These are phyloP conservation scores for Lunasporangiospora selenospora DNA, from an alignment of 192 early-diverging fungal species.

Conservation along the genomic window DNA sequence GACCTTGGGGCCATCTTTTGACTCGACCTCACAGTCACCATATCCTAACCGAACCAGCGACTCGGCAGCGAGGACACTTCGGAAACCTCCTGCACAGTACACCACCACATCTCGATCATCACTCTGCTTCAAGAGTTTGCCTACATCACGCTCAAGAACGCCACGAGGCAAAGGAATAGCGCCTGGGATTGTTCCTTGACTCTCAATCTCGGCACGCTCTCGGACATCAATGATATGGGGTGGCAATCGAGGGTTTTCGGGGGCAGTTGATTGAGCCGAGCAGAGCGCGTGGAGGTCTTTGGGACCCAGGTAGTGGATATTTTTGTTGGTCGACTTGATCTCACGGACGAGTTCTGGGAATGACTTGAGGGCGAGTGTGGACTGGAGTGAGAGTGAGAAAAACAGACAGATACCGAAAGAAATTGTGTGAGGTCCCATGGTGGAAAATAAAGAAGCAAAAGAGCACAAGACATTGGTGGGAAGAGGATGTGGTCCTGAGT, in stretches of 20 bases:
- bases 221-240: constrained; percentile 57
- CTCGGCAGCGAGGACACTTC: constrained; percentile 57
- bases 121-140: constrained; percentile 48
- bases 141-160: constrained; percentile 54
- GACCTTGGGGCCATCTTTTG: constrained; percentile 24
- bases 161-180: constrained; percentile 57
- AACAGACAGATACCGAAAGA: too few species aligned
- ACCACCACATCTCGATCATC: constrained; percentile 53
- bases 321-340: constrained; percentile 36
- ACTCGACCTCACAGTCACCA: constrained; percentile 6
- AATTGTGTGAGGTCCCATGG: too few species aligned
- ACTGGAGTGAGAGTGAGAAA: constrained; percentile 4
- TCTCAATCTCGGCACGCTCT: constrained; percentile 53
- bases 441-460: too few species aligned
- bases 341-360: constrained; percentile 37
- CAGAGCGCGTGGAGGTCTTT: constrained; percentile 21
- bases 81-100: constrained; percentile 63
- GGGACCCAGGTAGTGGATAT: constrained; percentile 38
- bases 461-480: too few species aligned
- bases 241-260: constrained; percentile 11
- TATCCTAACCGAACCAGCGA: constrained; percentile 58
- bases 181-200: constrained; percentile 51
- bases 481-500: too few species aligned
- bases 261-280: background rate
- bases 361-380: constrained; percentile 22